Base-by-base conservation (phyloP, 1,139 yeast species). In the Yamadazyma sp. region DNA sequence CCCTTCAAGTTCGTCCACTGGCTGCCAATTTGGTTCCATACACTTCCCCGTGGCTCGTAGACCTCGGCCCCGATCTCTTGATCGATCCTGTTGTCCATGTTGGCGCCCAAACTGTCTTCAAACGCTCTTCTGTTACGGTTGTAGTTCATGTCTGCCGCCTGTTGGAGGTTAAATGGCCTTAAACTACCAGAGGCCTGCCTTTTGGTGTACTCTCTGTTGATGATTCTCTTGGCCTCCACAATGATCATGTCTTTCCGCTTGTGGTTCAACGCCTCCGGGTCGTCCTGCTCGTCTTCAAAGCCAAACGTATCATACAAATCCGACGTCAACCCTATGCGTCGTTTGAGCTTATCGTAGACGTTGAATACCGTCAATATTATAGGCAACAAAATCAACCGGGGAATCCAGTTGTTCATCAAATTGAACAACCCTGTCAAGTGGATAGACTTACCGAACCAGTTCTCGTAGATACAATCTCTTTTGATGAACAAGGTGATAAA, bases 381-480 rank as follows among this genome's bases (percentile, higher is more conserved):
- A 0, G 95, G 95, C 11, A 87, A 62, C 14, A 87, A 51, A 14
- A 87, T 72, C 29, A 87, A 67, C 48, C 95, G 66, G 1, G 96
- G 96, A 10, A 87, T 63, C 75, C 88, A 73, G 52, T 81, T 81
- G 56, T 86, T 86, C 61, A 87, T 73, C 49, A 80, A 72, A 43
- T 79, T 79, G 49, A 92, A 91, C 28, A 87, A 67, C 4, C 89
- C 85, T 3, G 91, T 82, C 44, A 87, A 64, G 51, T 85, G 85
- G 54, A 87, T 83, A 16, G 87, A 82, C 48, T 77, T 73, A 15
- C 95, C 95, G 46, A 84, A 73, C 69, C 91, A 86, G 38, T 62
- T 58, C 50, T 77, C 81, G 53, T 78, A 78, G 8, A 65, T 51
- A 41, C 78, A 73, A 12, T 56, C 54, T 12, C 79, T 56, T 18